Base-by-base conservation (phyloP, 2,329 filamentous ascomycete species). In the Diplodia scrobiculata region DNA sequence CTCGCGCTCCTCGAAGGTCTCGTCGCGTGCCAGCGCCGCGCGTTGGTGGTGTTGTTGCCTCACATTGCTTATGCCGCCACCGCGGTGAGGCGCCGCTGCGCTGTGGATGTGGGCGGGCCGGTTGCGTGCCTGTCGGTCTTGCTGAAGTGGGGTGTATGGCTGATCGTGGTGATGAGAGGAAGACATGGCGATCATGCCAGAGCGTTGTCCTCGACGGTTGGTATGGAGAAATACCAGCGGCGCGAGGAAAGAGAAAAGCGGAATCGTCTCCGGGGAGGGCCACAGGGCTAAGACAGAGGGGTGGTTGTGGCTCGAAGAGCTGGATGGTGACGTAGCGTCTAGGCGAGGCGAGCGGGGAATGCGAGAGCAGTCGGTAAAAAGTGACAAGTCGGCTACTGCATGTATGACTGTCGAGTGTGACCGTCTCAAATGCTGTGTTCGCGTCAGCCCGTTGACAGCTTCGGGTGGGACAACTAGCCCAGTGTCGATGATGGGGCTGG, bases 1-100 rank as follows among this genome's bases (percentile, higher is more conserved):
- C 66, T 76, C 71, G 4, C 73, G 70, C 38, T 66, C 48, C 41
- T 76, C 73, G 63, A 72, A 77, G 25, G 67, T 67, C 54, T 77
- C 74, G 45, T 66, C 66, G 38, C 53, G 53, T 32, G 32, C 54
- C 21, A 52, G 60, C 36, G 60, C 36, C 41, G 54, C 51, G 27
- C 52, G 53, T 10, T 63, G 52, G 3, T 21, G 52, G 17, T 25
- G 29, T 11, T 54, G 60, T n/a, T 21, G 29, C 17, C 45, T 29
- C 32, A 32, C 19, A 14, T 27, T 34, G 32, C 41, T 17, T 47
- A 13, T n/a, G 17, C 29, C 38, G 17, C 50, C 14, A 1, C 50
- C 27, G 55, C 25, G 7, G 55, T 14, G 36, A n/a, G 13, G 19
- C 9, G 60, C n/a, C 9, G 60, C 19, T 11, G 60, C 50, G 32